Percentiles rank a stretch among this genome's conserved stretches.
phyloP scores from a whole-genome alignment of 116 monocot genomes.

The Iris pallida region DNA sequence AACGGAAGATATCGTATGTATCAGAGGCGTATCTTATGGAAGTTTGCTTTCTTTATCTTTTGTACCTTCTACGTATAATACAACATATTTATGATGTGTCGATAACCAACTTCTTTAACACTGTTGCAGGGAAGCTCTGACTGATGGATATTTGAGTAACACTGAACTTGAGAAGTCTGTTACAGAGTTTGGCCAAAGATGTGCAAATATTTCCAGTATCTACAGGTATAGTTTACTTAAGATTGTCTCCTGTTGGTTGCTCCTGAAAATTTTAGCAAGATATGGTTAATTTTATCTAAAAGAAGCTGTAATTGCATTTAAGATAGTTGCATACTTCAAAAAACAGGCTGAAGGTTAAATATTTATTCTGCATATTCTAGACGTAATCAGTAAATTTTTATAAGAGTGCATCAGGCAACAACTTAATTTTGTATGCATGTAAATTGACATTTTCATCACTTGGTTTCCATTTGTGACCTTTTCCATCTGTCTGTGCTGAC shows the following conservation, averaged over 20 bases:
- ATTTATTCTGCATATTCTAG: background rate
- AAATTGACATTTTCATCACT: background rate
- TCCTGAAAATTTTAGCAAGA: background rate
- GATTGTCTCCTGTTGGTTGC: background rate
- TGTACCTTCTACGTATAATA: background rate
- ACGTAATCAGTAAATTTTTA: background rate
- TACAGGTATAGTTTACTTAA: conserved; percentile 61
- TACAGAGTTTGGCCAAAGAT: conserved; percentile 58
- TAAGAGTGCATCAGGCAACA: background rate
- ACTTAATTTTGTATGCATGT: background rate
- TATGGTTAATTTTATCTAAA: no score
- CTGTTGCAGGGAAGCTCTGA: conserved; percentile 38
- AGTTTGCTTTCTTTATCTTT: background rate
- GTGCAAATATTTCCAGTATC: conserved; percentile 62
- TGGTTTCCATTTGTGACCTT: background rate
- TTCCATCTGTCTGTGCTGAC: conserved; percentile 17
- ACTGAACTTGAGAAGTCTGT: conserved; percentile 62
- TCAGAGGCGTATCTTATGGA: background rate
- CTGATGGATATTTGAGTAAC: conserved; percentile 81
- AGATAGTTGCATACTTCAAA: no score
- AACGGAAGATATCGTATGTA: conserved; percentile 43
- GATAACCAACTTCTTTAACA: background rate
- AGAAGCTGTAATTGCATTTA: no score
- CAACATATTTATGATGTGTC: background rate
- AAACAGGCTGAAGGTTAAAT: no score